Base-by-base conservation (phyloP, 139 green algal genomes). In the Tetradesmus obliquus region DNA sequence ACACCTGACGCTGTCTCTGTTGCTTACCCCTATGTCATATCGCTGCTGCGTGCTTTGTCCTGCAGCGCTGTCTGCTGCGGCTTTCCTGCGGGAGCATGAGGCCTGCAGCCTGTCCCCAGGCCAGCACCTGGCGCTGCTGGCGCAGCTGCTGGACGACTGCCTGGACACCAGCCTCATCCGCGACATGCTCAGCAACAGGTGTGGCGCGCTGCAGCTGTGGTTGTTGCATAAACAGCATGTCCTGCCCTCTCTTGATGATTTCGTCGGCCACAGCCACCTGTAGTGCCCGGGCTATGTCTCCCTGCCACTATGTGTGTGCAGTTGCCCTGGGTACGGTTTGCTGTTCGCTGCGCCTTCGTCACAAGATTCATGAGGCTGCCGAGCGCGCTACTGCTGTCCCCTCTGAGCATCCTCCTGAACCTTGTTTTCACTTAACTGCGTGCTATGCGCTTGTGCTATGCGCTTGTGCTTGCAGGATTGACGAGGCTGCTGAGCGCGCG, bases 101-200 rank as follows among this genome's bases (percentile, higher is more conserved):
- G 86, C 71, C 10, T 7, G 76, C 76, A 17, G 76, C 76, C n/a
- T 82, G 66, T 55, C 55, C 22, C 5, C 9, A 71, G 5, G 85
- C 74, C 83, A 93, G 88, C 80, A 91, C 54, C 60, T 92, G 51
- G 82, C 89, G 19, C 82, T 90, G 57, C 86, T 92, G 72, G 80
- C 82, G 6, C 86, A 82, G 58, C 82, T 93, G 74, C 74, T 92
- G 9, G 82, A 93, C n/a, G 90, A 94, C 57, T 32, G 54, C 69
- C 79, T 93, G 72, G 89, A 91, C 58, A 92, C 86, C 24, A 69
- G 80, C 62, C 82, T 86, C 4, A 45, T 91, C 24, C 72, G 91
- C 5, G 91, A 92, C 82, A 51, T 55, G 53, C 51, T 91, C 51
- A 60, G 53, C 2, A 54, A 83, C 51, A 76, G 72, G 74, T 88